Evolutionary conservation across 768 basidiomycete species (phyloP), one percentile per base, ranked within the genome.

Genomic region (Neoboletus subvelutipes): DNA sequence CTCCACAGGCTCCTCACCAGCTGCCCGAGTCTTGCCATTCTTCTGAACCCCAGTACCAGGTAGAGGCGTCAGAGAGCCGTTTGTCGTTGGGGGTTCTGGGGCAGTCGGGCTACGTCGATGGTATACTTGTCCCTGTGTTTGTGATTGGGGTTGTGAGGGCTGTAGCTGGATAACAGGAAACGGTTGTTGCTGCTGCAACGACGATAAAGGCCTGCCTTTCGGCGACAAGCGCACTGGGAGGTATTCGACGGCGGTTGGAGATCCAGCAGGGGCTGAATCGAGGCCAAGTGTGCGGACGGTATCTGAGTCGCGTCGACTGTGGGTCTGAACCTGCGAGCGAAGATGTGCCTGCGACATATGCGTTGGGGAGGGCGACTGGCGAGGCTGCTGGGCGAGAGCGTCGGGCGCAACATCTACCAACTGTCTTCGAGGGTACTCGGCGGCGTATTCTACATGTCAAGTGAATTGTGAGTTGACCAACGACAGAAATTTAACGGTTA

Each of bases 261-360:
- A 78, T 18, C 81, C 81, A n/a, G 75, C 68, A 24, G 71, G 57
- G n/a, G 62, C 67, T 34, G 72, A 45, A 11, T 73, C 72, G 18
- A 73, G 72, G 39, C 76, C 75, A 15, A 74, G 68, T 8, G 77
- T 80, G 45, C 86, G 87, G 29, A 90, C 73, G 0, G 90, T 91
- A 59, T 92, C 90, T 0, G 90, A 91, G 55, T 91, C 89, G 28
- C 83, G 81, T 49, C 90, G 83, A 63, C 77, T 80, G 67, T 92
- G 90, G 2, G 69, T 72, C 61, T 78, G 69, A 43, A 65, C 45
- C 12, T 64, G 65, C 10, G 73, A 60, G 3, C 75, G 60, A 57
- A 71, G 59, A 52, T 74, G 67, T 50, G 68, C 56, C 34, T 68
- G 64, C 39, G 69, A 64, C 57, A 72, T 64, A 34, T 76, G 76